Evolutionary conservation across 441 rosid species (phyloP).

Genomic region (Gossypium gossypioides): DNA sequence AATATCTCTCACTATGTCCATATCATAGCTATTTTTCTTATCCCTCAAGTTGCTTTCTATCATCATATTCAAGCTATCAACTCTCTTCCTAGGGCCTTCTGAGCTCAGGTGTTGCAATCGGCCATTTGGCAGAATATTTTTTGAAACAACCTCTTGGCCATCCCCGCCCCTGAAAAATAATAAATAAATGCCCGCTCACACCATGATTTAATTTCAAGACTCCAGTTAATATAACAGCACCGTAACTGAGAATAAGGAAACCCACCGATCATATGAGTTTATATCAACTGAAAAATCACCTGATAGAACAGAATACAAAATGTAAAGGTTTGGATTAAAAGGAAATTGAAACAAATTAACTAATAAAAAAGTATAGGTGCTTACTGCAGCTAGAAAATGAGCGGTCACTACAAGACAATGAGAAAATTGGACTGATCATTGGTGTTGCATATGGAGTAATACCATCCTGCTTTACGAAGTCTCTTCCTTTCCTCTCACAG

Average conservation of each 20-base stretch:
- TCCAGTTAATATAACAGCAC: slow-evolving; percentile 1
- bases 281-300: slow-evolving; percentile 77
- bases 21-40: slow-evolving; percentile 14
- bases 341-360: not conserved
- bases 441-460: slow-evolving; percentile 29
- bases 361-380: slow-evolving; percentile 12
- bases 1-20: slow-evolving; percentile 31
- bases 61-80: slow-evolving; percentile 25
- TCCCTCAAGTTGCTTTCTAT: slow-evolving; percentile 24
- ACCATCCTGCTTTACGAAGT: slow-evolving; percentile 23
- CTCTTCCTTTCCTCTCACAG: slow-evolving; percentile 33
- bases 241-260: not conserved
- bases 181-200: not conserved
- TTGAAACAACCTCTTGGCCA: slow-evolving; percentile 40
- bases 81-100: slow-evolving; percentile 27
- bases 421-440: slow-evolving; percentile 51
- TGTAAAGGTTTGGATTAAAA: slow-evolving; percentile 15
- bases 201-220: not conserved
- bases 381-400: slow-evolving; percentile 60
- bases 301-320: slow-evolving; percentile 17
- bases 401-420: slow-evolving; percentile 54
- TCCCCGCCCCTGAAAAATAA: slow-evolving; percentile 39
- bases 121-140: slow-evolving; percentile 23
- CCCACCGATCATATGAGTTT: slow-evolving; percentile 47
- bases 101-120: slow-evolving; percentile 20